Evolutionary conservation across 176 grass and related monocot genomes (phyloP).

Genomic region (Puya raimondii): DNA sequence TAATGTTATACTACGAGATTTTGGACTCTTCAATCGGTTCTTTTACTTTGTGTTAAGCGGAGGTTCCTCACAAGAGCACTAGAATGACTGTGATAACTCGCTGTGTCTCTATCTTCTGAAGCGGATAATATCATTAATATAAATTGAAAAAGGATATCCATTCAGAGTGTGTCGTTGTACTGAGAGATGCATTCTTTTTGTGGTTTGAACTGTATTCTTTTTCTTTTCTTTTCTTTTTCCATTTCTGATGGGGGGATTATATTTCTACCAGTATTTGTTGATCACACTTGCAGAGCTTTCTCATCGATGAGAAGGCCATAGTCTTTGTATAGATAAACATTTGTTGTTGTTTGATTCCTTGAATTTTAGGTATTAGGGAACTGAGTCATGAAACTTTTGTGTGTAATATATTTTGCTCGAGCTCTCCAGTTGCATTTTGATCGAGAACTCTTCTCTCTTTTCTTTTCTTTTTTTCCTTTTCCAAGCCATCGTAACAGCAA

Average conservation of each 20-base stretch:
- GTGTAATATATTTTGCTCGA: neutral
- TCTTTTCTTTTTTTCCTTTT: too few species aligned
- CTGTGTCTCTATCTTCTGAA: neutral
- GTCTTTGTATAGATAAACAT: neutral
- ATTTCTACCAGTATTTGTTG: neutral
- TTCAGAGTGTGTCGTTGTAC: neutral
- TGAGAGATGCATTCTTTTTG: neutral
- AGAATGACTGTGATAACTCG: neutral
- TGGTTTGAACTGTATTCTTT: too few species aligned
- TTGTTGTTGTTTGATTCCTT: neutral
- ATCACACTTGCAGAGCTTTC: neutral
- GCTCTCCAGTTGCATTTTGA: too few species aligned
- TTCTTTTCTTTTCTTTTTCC: neutral
- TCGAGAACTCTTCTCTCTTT: too few species aligned
- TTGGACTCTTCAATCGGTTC: too few species aligned
- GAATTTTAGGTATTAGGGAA: neutral
- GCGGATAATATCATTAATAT: neutral
- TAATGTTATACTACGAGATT: too few species aligned
- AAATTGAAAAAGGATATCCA: neutral
- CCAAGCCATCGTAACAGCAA: too few species aligned
- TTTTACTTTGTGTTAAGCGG: too few species aligned
- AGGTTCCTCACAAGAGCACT: constrained; percentile 30
- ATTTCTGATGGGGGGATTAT: neutral
- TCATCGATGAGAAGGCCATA: constrained; percentile 3
- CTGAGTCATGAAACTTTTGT: neutral